phyloP scores from a whole-genome alignment of 306 rosid species.

The Cicer chorassanicum region DNA sequence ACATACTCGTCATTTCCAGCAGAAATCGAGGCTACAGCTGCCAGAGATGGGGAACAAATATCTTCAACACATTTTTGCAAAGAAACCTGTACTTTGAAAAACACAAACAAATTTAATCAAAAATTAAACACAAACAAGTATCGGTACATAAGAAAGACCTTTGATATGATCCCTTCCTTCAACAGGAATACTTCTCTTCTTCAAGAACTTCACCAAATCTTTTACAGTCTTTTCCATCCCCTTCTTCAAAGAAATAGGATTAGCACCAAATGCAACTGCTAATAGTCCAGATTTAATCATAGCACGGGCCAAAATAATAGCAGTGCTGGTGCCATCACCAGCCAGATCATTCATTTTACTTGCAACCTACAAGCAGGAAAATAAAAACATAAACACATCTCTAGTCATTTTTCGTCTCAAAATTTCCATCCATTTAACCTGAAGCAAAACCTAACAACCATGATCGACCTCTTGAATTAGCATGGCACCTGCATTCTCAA shows the following conservation, averaged over 20 bases:
- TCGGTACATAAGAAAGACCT: conserved; percentile 53
- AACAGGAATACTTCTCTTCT: conserved; percentile 78
- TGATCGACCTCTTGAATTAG: conserved; percentile 95
- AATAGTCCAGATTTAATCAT: conserved; percentile 77
- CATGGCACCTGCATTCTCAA: conserved; percentile 94
- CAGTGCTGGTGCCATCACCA: conserved; percentile 97
- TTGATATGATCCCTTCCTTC: conserved; percentile 84
- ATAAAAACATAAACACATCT: conserved; percentile 37
- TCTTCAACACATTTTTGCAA: conserved; percentile 28
- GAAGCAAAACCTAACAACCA: conserved; percentile 55
- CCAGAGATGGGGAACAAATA: conserved; percentile 33
- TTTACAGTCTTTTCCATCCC: conserved; percentile 89
- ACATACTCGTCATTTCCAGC: conserved; percentile 90
- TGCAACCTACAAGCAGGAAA: conserved; percentile 76
- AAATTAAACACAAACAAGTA: conserved; percentile 41
- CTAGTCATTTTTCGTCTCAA: conserved; percentile 18
- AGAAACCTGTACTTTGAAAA: conserved; percentile 19
- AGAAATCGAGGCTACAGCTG: conserved; percentile 92
- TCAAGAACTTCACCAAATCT: conserved; percentile 71
- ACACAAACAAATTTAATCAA: conserved; percentile 32
- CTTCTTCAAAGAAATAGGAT: conserved; percentile 86
- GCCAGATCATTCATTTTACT: conserved; percentile 89
- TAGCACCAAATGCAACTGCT: conserved; percentile 90
- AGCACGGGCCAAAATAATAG: conserved; percentile 86
- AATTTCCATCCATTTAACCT: conserved; percentile 37